phyloP scores from a whole-genome alignment of 2,329 filamentous ascomycete genomes.

The Botrytis fragariae region DNA sequence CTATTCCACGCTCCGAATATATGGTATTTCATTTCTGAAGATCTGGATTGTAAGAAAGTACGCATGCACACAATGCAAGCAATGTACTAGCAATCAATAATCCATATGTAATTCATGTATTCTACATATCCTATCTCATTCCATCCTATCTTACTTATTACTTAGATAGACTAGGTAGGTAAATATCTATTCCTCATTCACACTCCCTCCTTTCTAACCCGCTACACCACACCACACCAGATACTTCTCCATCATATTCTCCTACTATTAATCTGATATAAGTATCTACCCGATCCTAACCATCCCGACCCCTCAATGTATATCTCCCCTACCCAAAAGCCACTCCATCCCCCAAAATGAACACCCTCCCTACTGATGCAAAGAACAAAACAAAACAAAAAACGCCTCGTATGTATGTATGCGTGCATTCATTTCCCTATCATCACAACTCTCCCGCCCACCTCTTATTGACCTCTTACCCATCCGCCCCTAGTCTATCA shows the following conservation, averaged over 20 bases:
- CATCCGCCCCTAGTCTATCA: neutral
- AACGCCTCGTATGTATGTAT: neutral
- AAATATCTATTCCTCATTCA: neutral
- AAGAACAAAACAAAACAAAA: neutral
- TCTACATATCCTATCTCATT: neutral
- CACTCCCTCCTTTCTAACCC: neutral
- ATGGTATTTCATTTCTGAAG: too few species aligned
- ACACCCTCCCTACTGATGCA: neutral
- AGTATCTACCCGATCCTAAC: neutral
- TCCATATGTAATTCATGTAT: neutral
- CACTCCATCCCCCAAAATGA: neutral
- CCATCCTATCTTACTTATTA: neutral
- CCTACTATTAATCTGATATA: neutral
- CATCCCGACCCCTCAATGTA: neutral
- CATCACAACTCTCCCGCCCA: neutral
- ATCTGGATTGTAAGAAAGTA: too few species aligned
- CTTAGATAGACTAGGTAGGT: neutral
- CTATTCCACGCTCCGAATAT: too few species aligned
- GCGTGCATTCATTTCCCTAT: neutral
- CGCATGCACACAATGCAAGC: neutral
- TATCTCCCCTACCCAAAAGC: neutral
- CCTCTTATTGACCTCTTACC: neutral
- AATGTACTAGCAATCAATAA: neutral
- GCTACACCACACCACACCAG: neutral
- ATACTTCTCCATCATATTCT: neutral